A percentile compares a stretch with the other conserved stretches of the same genome.
Conservation (phyloP, 768 basidiomycete species). For the Hypholoma sublateritium region DNA sequence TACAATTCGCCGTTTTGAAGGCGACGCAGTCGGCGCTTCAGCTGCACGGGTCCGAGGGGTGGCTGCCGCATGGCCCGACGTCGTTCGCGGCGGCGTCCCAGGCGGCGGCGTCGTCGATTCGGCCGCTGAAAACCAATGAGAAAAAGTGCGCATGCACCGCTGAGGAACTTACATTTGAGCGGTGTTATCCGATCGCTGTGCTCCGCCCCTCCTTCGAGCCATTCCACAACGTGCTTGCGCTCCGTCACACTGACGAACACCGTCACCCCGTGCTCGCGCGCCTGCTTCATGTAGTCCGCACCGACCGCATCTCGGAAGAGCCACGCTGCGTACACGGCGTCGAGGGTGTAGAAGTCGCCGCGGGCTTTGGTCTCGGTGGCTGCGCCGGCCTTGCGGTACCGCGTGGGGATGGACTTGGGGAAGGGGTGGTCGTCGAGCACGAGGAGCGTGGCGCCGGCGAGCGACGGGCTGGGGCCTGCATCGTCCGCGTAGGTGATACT, state of each 20-base stretch:
- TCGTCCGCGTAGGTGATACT: conserved; percentile 48
- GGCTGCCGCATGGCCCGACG: conserved; percentile 26
- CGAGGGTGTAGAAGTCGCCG: conserved; percentile 62
- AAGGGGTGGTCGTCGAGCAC: conserved; percentile 54
- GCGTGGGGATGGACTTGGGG: conserved; percentile 75
- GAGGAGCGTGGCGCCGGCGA: conserved; percentile 64
- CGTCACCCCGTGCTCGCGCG: conserved; percentile 69
- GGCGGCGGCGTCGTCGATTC: conserved; percentile 48
- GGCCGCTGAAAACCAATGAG: background rate
- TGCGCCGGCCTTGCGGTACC: conserved; percentile 68
- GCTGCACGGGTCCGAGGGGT: conserved; percentile 30
- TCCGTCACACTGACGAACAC: conserved; percentile 86
- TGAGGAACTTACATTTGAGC: conserved; percentile 36
- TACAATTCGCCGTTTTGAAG: conserved; percentile 75
- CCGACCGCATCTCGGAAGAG: conserved; percentile 67
- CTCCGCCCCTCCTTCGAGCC: conserved; percentile 62
- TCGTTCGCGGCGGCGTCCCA: conserved; percentile 39
- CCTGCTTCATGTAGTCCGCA: conserved; percentile 88
- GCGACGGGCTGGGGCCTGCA: conserved; percentile 41
- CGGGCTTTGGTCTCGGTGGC: conserved; percentile 35
- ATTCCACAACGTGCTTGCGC: conserved; percentile 83
- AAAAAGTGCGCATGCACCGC: background rate
- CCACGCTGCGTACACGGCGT: conserved; percentile 87
- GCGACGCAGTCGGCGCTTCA: conserved; percentile 38
- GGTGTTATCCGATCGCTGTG: conserved; percentile 54